These are phyloP conservation scores for Guyanaporus albipodus DNA, from an alignment of 768 basidiomycete genomes.

Conservation along the genomic window DNA sequence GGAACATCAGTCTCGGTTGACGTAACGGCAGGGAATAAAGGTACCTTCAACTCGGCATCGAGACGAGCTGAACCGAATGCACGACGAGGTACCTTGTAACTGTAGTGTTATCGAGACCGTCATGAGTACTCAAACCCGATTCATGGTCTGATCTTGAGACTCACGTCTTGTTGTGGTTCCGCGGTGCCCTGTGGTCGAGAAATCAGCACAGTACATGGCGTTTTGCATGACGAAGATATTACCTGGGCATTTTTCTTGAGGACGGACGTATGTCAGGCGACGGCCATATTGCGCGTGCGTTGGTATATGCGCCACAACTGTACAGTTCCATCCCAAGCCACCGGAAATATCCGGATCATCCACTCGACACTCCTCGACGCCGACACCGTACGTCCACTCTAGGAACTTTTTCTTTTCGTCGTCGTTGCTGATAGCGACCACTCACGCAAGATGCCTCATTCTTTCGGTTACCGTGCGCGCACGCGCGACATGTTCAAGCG, in stretches of 20 bases:
- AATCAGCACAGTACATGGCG: constrained; percentile 24
- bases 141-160: constrained; percentile 74
- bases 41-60: constrained; percentile 98
- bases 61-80: constrained; percentile 97
- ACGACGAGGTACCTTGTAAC: constrained; percentile 98
- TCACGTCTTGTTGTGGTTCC: constrained; percentile 95
- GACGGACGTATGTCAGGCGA: constrained; percentile 33
- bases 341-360: constrained; percentile 52
- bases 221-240: constrained; percentile 31
- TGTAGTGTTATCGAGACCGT: constrained; percentile 52
- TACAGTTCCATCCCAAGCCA: constrained; percentile 62
- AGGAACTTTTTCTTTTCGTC: constrained; percentile 11
- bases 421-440: constrained; percentile 5
- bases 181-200: constrained; percentile 62
- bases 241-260: constrained; percentile 86
- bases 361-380: constrained; percentile 39
- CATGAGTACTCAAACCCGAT: constrained; percentile 60
- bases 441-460: constrained; percentile 93
- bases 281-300: constrained; percentile 37
- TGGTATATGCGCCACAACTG: constrained; percentile 50
- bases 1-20: constrained; percentile 2
- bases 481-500: constrained; percentile 99
- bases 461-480: constrained; percentile 99
- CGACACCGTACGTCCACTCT: constrained; percentile 40
- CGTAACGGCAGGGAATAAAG: neutral